phyloP scores from a whole-genome alignment of 352 stramenopile species.

The Globisporangium camurandrum region DNA sequence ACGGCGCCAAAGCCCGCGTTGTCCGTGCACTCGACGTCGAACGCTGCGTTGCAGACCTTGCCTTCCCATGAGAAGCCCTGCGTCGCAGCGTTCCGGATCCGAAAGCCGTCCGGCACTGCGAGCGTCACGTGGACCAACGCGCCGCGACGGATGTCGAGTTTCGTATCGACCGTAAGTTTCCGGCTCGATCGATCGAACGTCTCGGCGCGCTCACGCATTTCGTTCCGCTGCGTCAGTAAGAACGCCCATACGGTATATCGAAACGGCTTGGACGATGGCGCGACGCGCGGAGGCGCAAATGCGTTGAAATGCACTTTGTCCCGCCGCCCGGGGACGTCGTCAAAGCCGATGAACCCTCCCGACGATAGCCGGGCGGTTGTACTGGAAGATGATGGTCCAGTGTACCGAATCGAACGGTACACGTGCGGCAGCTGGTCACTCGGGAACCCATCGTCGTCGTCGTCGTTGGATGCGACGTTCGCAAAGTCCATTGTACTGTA shows the following conservation, averaged over 20 bases:
- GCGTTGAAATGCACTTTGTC: slow-evolving; percentile 77
- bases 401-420: slow-evolving; percentile 61
- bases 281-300: slow-evolving; percentile 56
- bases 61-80: slow-evolving; percentile 69
- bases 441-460: slow-evolving; percentile 32
- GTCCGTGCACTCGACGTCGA: slow-evolving; percentile 54
- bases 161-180: slow-evolving; percentile 52
- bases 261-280: slow-evolving; percentile 53
- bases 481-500: slow-evolving; percentile 25
- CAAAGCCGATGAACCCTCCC: slow-evolving; percentile 25
- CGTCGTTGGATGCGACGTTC: slow-evolving; percentile 14
- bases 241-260: slow-evolving; percentile 72
- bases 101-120: slow-evolving; percentile 54
- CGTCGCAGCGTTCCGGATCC: slow-evolving; percentile 47
- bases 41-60: slow-evolving; percentile 52
- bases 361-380: no score
- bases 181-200: slow-evolving; percentile 23
- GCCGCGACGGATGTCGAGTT: slow-evolving; percentile 61
- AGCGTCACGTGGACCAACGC: slow-evolving; percentile 69
- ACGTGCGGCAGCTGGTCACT: slow-evolving; percentile 68
- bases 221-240: slow-evolving; percentile 50
- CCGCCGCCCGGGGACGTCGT: slow-evolving; percentile 30
- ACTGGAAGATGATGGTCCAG: no score
- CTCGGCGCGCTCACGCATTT: slow-evolving; percentile 56
- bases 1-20: slow-evolving; percentile 44